Evolutionary conservation across 2,329 filamentous ascomycete genomes (phyloP), one percentile per base, ranked within the genome.

Genomic region (Phaeosphaeriaceae sp.): DNA sequence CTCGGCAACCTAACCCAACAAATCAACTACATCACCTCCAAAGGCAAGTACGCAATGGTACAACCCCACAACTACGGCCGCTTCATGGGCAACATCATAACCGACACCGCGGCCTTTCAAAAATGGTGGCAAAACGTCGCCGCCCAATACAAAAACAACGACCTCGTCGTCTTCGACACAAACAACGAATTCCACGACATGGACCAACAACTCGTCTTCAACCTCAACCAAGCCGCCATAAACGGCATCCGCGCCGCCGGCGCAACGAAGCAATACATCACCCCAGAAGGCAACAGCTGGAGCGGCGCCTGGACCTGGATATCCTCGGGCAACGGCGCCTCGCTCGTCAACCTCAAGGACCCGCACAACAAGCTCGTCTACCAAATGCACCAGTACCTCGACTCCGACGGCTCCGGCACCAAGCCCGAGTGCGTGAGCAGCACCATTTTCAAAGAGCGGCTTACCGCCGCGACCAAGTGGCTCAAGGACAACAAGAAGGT

Each of bases 381-480:
- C 68, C 80, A 85, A 61, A 84, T 85, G 82, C 82, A 85, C 64
- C 82, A 85, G 70, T 85, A 85, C 60, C 81, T 85, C 30, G 82
- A 85, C 69, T 72, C 69, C 0, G 82, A 84, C 51, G 78, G 80
- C 44, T 81, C 77, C 2, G 82, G 82, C 7, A 83, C 81, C 0
- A 73, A 71, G 2, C 71, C 69, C 2, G 70, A 71, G 21, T 85
- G 83, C 61, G 80, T 83, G 13, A 77, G 67, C 51, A 54, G 67
- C 4, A 84, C 81, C n/a, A 81, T 84, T 52, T 80, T 82, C 43
- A 66, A 70, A 18, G 78, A 83, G 56, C 74, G 82, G 4, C 68
- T 85, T 15, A 54, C 72, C 16, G 74, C 68, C 9, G 82, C 82
- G 0, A 84, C 82, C 0, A 58, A 74, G 37, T 85, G 82, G 82